Evolutionary conservation across 1,139 yeast genomes (phyloP).

Genomic region (Keqinozyma sinolaborantium): DNA sequence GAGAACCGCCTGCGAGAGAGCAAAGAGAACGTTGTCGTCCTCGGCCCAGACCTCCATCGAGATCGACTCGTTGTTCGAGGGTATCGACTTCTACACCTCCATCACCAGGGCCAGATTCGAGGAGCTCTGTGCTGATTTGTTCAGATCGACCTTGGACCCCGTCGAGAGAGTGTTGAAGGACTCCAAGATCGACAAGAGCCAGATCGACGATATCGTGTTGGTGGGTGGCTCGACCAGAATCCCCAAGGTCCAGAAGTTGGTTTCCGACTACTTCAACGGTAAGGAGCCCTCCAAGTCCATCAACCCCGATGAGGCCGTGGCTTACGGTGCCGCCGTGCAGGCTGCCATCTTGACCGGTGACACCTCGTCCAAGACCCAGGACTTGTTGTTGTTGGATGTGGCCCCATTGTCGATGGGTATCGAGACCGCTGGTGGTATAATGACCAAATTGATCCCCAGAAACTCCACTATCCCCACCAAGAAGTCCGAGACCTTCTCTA

Average conservation of each 20-base stretch:
- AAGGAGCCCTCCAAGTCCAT: slow-evolving; percentile 44
- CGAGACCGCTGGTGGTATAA: slow-evolving; percentile 95
- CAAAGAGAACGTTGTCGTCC: slow-evolving; percentile 40
- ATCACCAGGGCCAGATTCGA: slow-evolving; percentile 45
- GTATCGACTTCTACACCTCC: slow-evolving; percentile 39
- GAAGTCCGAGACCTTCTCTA: slow-evolving; percentile 92
- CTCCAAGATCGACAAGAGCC: slow-evolving; percentile 38
- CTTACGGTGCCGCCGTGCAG: slow-evolving; percentile 45
- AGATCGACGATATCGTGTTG: slow-evolving; percentile 36
- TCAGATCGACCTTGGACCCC: slow-evolving; percentile 41
- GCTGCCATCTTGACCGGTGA: slow-evolving; percentile 72
- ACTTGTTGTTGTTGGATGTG: slow-evolving; percentile 83
- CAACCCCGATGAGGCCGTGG: slow-evolving; percentile 45
- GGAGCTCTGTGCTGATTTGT: slow-evolving; percentile 42
- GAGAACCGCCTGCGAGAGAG: slow-evolving; percentile 43
- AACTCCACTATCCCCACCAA: slow-evolving; percentile 95
- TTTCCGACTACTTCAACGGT: slow-evolving; percentile 42
- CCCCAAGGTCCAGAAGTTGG: slow-evolving; percentile 42
- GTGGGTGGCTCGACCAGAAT: slow-evolving; percentile 47
- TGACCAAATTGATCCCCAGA: slow-evolving; percentile 95
- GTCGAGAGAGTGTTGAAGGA: slow-evolving; percentile 43
- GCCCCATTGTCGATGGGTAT: slow-evolving; percentile 93
- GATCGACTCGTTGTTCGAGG: slow-evolving; percentile 38
- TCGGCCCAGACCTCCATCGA: slow-evolving; percentile 40
- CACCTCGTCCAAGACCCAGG: slow-evolving; percentile 73